Evolutionary conservation across 805 yeast genomes (phyloP).

Genomic region (Kazachstania africana): DNA sequence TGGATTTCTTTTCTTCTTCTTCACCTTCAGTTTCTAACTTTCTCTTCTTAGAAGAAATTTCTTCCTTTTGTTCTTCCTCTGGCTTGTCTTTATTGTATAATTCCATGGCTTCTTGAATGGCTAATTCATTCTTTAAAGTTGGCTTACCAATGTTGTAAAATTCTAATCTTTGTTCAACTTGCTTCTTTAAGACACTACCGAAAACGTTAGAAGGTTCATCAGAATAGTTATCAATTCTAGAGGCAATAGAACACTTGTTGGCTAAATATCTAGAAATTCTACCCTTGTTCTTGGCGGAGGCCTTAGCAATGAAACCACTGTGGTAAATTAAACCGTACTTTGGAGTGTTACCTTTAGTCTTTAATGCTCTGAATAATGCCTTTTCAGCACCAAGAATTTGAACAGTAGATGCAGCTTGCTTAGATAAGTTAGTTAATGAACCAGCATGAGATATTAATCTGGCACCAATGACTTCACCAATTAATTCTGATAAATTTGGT

Average conservation of each 20-base stretch:
- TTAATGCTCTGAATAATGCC: constrained; percentile 90
- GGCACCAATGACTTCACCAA: constrained; percentile 99
- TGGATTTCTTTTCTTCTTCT: constrained; percentile 11
- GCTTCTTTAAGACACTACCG: constrained; percentile 85
- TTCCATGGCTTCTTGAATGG: constrained; percentile 83
- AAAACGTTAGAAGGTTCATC: constrained; percentile 87
- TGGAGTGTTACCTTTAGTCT: constrained; percentile 94
- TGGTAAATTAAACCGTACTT: constrained; percentile 93
- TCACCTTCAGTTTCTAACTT: constrained; percentile 25
- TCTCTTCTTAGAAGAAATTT: constrained; percentile 16
- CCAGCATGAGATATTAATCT: constrained; percentile 97
- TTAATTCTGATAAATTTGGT: constrained; percentile 90
- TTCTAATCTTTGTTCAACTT: constrained; percentile 94
- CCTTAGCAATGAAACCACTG: constrained; percentile 88
- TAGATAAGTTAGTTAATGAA: constrained; percentile 88
- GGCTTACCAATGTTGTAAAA: constrained; percentile 95
- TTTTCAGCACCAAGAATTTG: constrained; percentile 97
- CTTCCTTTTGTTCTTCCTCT: constrained; percentile 26
- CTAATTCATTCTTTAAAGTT: constrained; percentile 92
- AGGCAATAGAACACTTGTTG: constrained; percentile 97
- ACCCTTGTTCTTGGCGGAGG: constrained; percentile 94
- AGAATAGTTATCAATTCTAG: constrained; percentile 94
- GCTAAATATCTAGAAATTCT: constrained; percentile 97
- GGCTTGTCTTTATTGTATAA: constrained; percentile 41
- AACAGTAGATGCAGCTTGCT: constrained; percentile 98